Evolutionary conservation across 176 grass and related monocot genomes (phyloP).

Genomic region (Rhynchospora pubera): DNA sequence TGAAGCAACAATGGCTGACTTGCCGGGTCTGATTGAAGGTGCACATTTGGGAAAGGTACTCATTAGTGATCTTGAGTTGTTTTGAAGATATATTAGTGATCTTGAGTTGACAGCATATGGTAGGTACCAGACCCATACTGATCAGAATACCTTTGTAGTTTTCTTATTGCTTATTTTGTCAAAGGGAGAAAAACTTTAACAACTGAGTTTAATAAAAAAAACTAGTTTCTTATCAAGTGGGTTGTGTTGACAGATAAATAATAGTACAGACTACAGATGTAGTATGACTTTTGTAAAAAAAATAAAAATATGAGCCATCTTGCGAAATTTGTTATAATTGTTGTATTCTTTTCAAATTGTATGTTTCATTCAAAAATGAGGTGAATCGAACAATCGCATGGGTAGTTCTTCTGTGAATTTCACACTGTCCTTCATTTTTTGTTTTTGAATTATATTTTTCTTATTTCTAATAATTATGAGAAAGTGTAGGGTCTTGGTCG

Average conservation of each 20-base stretch:
- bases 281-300: background rate
- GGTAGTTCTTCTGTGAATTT: background rate
- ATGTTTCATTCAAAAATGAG: background rate
- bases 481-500: conserved; percentile 80
- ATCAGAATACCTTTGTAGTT: background rate
- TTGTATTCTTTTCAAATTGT: background rate
- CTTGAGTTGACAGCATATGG: background rate
- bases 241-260: background rate
- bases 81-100: background rate
- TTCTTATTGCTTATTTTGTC: too few relatives aligned
- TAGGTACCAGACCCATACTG: background rate
- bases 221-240: background rate
- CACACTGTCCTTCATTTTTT: conserved; percentile 3
- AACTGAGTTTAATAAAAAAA: background rate
- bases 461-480: background rate
- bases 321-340: background rate
- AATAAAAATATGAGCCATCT: background rate
- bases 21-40: conserved; percentile 92
- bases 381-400: background rate
- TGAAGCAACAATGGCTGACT: conserved; percentile 87
- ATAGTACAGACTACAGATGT: background rate
- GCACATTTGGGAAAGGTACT: conserved; percentile 91
- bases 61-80: background rate
- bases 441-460: background rate
- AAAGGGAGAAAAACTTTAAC: background rate